Conservation (phyloP, 257 asterid genomes). For the Perilla frutescens region DNA sequence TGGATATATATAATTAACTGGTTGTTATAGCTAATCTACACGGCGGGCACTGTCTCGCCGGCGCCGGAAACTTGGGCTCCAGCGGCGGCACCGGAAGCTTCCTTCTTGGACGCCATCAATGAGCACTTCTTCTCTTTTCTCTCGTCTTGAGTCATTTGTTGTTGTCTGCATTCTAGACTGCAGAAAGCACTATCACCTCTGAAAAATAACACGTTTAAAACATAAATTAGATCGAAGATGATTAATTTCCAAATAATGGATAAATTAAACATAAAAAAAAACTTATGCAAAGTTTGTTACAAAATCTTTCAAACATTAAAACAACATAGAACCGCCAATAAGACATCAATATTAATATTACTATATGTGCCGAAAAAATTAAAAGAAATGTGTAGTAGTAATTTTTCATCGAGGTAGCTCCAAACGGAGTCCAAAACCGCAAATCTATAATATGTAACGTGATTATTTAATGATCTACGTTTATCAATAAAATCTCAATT, state of each 20-base stretch:
- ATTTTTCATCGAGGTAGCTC: no score
- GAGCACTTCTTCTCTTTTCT: constrained; percentile 71
- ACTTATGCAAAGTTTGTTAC: no score
- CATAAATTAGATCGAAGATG: neutral
- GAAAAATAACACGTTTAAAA: neutral
- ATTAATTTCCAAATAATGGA: neutral
- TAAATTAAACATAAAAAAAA: no score
- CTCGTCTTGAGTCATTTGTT: constrained; percentile 76
- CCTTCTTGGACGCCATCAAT: constrained; percentile 48
- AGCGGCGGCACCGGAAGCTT: constrained; percentile 31
- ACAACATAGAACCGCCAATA: no score
- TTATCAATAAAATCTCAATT: no score
- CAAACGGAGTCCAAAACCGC: no score
- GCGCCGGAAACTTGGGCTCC: constrained; percentile 45
- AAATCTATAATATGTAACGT: no score
- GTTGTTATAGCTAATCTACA: constrained; percentile 34
- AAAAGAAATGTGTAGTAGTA: no score
- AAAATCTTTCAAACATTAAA: no score
- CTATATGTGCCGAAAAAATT: no score
- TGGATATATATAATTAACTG: constrained; percentile 17
- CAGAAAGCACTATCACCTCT: constrained; percentile 96
- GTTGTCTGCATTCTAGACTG: constrained; percentile 84
- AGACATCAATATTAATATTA: no score
- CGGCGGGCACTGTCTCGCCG: constrained; percentile 56
- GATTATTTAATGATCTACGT: no score